Conservation (phyloP, 371 early-diverging fungal species). For the Coemansia sp. region DNA sequence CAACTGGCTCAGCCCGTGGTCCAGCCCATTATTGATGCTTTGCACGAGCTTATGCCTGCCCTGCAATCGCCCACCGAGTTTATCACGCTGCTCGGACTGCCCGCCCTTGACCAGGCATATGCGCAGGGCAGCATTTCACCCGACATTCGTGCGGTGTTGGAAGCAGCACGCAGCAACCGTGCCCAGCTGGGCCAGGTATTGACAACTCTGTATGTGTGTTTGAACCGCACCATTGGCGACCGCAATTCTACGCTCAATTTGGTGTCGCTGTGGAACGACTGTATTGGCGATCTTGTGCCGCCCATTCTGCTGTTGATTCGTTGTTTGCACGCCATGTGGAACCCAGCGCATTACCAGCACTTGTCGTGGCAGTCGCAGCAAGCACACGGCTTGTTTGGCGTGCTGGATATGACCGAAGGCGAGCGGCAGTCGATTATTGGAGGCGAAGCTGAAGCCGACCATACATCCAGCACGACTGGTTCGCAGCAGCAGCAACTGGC, state of each 20-base stretch:
- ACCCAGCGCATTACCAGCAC: constrained; percentile 19
- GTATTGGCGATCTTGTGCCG: constrained; percentile 19
- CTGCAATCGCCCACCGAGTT: constrained; percentile 33
- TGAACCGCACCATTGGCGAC: constrained; percentile 31
- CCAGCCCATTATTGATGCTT: constrained; percentile 34
- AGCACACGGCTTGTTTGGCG: constrained; percentile 33
- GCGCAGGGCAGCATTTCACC: not conserved
- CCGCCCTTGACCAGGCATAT: constrained; percentile 19
- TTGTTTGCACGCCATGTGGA: constrained; percentile 44
- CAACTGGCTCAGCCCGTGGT: constrained; percentile 38
- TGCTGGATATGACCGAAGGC: constrained; percentile 27
- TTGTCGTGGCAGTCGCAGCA: constrained; percentile 36
- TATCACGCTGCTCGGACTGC: constrained; percentile 30
- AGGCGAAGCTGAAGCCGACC: not conserved
- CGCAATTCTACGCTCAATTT: not conserved
- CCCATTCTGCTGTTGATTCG: constrained; percentile 27
- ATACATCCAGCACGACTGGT: not conserved
- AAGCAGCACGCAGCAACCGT: constrained; percentile 17
- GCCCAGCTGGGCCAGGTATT: constrained; percentile 14
- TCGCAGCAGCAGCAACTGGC: constrained; percentile 7
- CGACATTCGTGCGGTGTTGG: not conserved
- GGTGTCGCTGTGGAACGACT: constrained; percentile 39
- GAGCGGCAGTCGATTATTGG: constrained; percentile 25
- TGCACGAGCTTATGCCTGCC: constrained; percentile 9
- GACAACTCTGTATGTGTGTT: constrained; percentile 27